Evolutionary conservation across 2,329 filamentous ascomycete species (phyloP), one percentile per base, ranked within the genome.

Genomic region (Graphilbum sp.): DNA sequence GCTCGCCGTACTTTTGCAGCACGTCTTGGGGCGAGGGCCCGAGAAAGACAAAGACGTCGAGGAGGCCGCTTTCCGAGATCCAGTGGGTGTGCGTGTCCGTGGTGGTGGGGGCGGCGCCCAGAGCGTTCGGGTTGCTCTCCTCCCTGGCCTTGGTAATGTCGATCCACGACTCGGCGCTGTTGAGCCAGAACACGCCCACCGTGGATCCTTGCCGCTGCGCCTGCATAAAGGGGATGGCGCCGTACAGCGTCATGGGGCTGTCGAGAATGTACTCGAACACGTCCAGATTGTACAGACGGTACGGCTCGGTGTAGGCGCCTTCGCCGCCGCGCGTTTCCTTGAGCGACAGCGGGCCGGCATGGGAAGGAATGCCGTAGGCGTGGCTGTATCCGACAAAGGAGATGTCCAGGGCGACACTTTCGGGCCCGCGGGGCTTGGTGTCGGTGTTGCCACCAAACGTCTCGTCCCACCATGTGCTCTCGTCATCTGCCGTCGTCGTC

Each of bases 401-500:
- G 49, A 98, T 88, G 53, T 98, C 90, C 41, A 98, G 60, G 13
- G 74, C 86, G 33, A 98, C 68, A 53, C 87, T 90, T 59, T 98
- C 90, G 0, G 90, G 90, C 1, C 90, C 90, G 51, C 77, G 76
- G n/a, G 90, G 88, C 60, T 98, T 98, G 5, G 79, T 74, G 57
- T 98, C 90, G 0, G 87, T 96, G 55, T 90, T 93, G 43, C 88
- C 87, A 46, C 88, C 88, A 56, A 98, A 98, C 0, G 71, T 74
- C 62, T 98, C 90, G 7, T 98, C 90, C 90, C 90, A 98, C 85
- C 86, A 95, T 4, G 87, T 95, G 59, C 78, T 81, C 54, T 95
- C 82, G 46, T 90, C 82, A 45, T 80, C 73, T 13, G 64, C 57
- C 27, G n/a, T n/a, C n/a, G n/a, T n/a, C n/a, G n/a, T n/a, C n/a